A percentile compares a stretch with the other conserved stretches of the same genome.
Conservation (phyloP, 1,284 basidiomycete genomes). For the Trametes hirsuta region DNA sequence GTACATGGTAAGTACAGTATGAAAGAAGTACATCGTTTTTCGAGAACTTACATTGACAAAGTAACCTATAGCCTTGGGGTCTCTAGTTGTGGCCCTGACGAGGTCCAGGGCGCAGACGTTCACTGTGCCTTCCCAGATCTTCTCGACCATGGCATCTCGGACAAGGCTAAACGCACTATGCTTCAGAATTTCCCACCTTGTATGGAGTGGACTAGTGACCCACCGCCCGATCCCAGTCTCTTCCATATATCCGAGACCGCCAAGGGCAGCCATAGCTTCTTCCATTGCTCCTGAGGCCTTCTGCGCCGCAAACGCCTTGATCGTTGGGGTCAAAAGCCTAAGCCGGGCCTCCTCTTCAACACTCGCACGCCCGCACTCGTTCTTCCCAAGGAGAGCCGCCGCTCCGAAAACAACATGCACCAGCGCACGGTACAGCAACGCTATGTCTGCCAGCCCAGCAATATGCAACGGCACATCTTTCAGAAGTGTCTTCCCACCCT, state of each 20-base stretch:
- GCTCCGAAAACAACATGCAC: slow-evolving; percentile 64
- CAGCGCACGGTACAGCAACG: slow-evolving; percentile 65
- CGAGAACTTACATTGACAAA: slow-evolving; percentile 38
- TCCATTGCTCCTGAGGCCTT: slow-evolving; percentile 65
- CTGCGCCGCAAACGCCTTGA: slow-evolving; percentile 73
- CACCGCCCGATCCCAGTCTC: slow-evolving; percentile 67
- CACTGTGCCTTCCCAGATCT: slow-evolving; percentile 82
- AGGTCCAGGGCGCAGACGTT: slow-evolving; percentile 72
- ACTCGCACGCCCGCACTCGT: slow-evolving; percentile 55
- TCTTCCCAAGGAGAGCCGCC: slow-evolving; percentile 60
- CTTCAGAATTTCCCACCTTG: no score
- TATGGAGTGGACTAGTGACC: slow-evolving; percentile 24
- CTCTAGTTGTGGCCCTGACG: slow-evolving; percentile 49
- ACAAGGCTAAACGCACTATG: slow-evolving; percentile 42
- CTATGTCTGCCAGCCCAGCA: slow-evolving; percentile 60
- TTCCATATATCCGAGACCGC: slow-evolving; percentile 84
- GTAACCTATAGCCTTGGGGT: slow-evolving; percentile 38
- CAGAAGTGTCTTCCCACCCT: slow-evolving; percentile 52
- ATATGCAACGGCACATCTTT: slow-evolving; percentile 61
- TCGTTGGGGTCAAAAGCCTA: slow-evolving; percentile 69
- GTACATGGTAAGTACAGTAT: slow-evolving; percentile 4
- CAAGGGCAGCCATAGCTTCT: slow-evolving; percentile 73
- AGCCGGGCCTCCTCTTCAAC: slow-evolving; percentile 55
- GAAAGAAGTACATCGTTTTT: not conserved
- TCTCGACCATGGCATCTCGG: slow-evolving; percentile 74